Conservation (phyloP, 2,329 filamentous ascomycete species). For the Dactylonectria macrodidyma region DNA sequence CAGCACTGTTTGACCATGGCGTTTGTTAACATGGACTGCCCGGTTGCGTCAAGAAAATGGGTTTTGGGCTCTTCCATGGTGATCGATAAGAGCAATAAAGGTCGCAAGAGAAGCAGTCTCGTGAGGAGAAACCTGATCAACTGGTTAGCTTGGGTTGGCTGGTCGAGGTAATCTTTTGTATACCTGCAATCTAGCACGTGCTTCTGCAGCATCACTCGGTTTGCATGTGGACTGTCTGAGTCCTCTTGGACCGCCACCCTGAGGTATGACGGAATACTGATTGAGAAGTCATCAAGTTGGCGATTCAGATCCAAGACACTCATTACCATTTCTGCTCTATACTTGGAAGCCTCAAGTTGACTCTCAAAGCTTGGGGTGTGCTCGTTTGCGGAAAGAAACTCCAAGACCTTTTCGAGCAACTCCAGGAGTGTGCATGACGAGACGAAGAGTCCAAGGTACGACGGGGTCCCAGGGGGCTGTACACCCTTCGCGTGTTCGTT, state of each 20-base stretch:
- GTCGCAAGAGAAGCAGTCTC: constrained; percentile 8
- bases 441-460: constrained; percentile 17
- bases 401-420: constrained; percentile 24
- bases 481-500: constrained; percentile 5
- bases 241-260: not conserved
- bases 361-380: not conserved
- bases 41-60: not conserved
- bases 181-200: constrained; percentile 12
- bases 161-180: too few species aligned
- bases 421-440: constrained; percentile 2
- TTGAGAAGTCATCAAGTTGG: constrained; percentile 7
- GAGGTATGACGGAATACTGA: constrained; percentile 5
- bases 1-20: constrained; percentile 4
- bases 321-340: not conserved
- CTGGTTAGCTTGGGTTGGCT: not conserved
- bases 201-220: not conserved
- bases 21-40: constrained; percentile 6
- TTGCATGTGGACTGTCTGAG: not conserved
- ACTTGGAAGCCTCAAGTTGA: not conserved
- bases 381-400: constrained; percentile 11
- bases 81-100: constrained; percentile 2
- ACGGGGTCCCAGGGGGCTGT: constrained; percentile 7
- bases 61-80: not conserved
- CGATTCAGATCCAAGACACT: constrained; percentile 15
- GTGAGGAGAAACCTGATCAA: constrained; percentile 4